Percentiles rank a stretch among this genome's conserved stretches.
Conservation (phyloP, 306 rosid genomes). For the Biancaea sappan region DNA sequence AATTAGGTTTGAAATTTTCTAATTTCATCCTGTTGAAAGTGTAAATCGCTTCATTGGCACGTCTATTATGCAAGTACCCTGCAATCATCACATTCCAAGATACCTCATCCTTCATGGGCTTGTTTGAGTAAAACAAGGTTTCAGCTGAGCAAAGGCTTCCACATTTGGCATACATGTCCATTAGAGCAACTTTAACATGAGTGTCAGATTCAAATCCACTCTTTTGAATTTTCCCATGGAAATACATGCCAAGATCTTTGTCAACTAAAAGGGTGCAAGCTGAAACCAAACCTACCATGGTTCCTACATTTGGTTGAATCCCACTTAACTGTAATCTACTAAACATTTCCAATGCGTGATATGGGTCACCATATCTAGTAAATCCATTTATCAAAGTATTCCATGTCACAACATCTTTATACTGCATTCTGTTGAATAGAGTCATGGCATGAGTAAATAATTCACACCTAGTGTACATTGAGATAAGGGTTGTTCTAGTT, state of each 20-base stretch:
- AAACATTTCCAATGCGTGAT: conserved; percentile 49
- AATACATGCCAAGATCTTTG: conserved; percentile 46
- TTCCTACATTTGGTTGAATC: conserved; percentile 60
- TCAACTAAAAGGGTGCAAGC: conserved; percentile 44
- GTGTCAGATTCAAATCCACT: conserved; percentile 53
- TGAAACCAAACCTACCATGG: conserved; percentile 54
- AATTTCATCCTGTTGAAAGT: conserved; percentile 51
- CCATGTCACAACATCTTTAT: conserved; percentile 71
- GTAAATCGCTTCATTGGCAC: conserved; percentile 50
- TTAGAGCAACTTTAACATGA: conserved; percentile 56
- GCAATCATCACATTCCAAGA: conserved; percentile 72
- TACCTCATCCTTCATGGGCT: conserved; percentile 44
- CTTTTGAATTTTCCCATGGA: conserved; percentile 58
- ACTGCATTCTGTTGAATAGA: conserved; percentile 51
- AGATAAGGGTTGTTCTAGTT: conserved; percentile 51
- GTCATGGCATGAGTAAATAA: conserved; percentile 40
- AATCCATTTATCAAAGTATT: conserved; percentile 65
- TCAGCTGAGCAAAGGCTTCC: conserved; percentile 57
- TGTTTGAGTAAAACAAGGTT: conserved; percentile 45
- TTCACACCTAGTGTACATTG: conserved; percentile 62
- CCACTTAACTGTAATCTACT: conserved; percentile 43
- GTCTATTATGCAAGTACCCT: conserved; percentile 53
- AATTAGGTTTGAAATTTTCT: conserved; percentile 54
- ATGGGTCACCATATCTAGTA: conserved; percentile 51
- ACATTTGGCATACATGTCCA: conserved; percentile 69